Conservation (phyloP, 371 early-diverging fungal species). For the Dentiscutata heterogama region DNA sequence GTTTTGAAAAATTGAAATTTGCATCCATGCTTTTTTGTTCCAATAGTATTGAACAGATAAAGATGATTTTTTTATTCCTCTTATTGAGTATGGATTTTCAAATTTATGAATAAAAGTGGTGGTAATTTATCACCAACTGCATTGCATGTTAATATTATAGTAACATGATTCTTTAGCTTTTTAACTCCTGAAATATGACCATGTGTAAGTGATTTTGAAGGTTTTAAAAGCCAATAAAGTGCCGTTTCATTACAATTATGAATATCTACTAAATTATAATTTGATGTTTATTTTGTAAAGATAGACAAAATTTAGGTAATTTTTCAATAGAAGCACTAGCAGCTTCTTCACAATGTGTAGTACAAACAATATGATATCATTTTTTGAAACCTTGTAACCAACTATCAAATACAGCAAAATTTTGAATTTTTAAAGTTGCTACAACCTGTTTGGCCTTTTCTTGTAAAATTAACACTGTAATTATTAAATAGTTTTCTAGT, state of each 20-base stretch:
- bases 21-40: constrained; percentile 27
- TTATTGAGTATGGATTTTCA: constrained; percentile 21
- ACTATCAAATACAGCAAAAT: background rate
- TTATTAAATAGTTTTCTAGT: background rate
- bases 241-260: constrained; percentile 32
- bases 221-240: constrained; percentile 29
- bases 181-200: background rate
- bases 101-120: constrained; percentile 21
- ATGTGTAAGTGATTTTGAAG: constrained; percentile 8
- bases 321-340: background rate
- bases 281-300: constrained; percentile 10
- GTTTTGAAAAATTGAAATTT: constrained; percentile 20
- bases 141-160: background rate
- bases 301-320: background rate
- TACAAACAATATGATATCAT: background rate
- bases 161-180: constrained; percentile 11
- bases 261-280: constrained; percentile 4
- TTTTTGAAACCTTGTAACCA: constrained; percentile 28
- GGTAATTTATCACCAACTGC: background rate
- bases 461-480: constrained; percentile 21
- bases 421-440: background rate
- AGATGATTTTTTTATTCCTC: background rate
- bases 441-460: constrained; percentile 11
- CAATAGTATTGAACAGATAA: constrained; percentile 31
- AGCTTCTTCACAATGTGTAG: background rate